phyloP scores from a whole-genome alignment of 2,329 filamentous ascomycete genomes.

The Raffaelea deltoideospora region DNA sequence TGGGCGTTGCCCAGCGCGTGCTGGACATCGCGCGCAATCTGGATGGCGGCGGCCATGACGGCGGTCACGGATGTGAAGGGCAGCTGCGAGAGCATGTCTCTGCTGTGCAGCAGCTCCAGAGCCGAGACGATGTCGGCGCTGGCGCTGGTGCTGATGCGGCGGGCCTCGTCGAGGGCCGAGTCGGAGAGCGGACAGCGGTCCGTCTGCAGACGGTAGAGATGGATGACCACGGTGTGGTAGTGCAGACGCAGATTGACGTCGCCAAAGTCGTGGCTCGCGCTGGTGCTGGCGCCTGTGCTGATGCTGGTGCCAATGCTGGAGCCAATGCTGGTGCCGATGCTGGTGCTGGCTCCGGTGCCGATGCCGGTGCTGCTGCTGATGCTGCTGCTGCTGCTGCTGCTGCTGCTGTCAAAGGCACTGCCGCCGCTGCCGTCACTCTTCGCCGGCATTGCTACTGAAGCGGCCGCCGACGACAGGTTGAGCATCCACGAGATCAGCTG shows the following conservation, averaged over 20 bases:
- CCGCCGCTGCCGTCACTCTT: no score
- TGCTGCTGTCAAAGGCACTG: no score
- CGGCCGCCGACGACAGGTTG: background rate
- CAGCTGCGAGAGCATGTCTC: constrained; percentile 1
- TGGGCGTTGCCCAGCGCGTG: background rate
- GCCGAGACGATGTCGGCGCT: constrained; percentile 2
- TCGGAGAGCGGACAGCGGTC: background rate
- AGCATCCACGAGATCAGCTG: constrained; percentile 5
- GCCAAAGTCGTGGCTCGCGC: background rate
- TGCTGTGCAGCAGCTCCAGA: constrained; percentile 2
- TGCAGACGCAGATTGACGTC: constrained; percentile 1
- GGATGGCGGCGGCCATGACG: constrained; percentile 4
- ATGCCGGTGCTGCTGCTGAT: no score
- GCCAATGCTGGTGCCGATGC: no score
- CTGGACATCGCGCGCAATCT: constrained; percentile 5
- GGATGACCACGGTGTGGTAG: constrained; percentile 6
- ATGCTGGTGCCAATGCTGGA: no score
- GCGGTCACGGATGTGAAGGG: constrained; percentile 3
- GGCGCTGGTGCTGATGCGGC: background rate
- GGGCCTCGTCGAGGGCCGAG: background rate
- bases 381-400: no score
- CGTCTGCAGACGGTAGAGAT: constrained; percentile 1
- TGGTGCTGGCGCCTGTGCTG: no score
- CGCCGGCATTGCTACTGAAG: no score
- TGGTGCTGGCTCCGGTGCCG: no score